Evolutionary conservation across 805 yeast species (phyloP).

Genomic region (Cyberlindnera mycetangii): DNA sequence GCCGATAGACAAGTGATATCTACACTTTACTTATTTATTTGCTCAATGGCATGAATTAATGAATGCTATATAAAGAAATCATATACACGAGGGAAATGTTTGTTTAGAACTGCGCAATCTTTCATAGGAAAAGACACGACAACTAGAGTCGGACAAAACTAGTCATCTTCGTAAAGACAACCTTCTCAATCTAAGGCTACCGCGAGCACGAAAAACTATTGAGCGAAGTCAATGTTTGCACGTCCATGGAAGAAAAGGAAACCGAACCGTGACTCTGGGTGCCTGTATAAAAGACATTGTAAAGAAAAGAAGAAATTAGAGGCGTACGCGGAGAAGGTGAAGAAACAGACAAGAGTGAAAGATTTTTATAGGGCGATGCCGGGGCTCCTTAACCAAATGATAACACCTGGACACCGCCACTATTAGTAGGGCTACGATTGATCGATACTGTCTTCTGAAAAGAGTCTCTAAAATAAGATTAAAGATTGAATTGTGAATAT

Average conservation of each 20-base stretch:
- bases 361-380: slow-evolving; percentile 9
- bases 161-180: background rate
- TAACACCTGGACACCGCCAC: slow-evolving; percentile 10
- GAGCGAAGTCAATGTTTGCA: slow-evolving; percentile 21
- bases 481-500: too few species aligned
- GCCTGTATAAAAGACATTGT: slow-evolving; percentile 48
- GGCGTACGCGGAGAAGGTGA: slow-evolving; percentile 1
- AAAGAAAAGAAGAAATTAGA: slow-evolving; percentile 11
- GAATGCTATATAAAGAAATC: too few species aligned
- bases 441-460: too few species aligned
- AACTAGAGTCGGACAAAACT: slow-evolving; percentile 51
- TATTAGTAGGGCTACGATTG: background rate
- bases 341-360: slow-evolving; percentile 1
- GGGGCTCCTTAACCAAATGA: background rate
- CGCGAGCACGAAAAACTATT: slow-evolving; percentile 83
- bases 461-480: too few species aligned
- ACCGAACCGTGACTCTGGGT: slow-evolving; percentile 64
- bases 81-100: slow-evolving; percentile 37
- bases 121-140: slow-evolving; percentile 38
- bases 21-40: too few species aligned
- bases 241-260: slow-evolving; percentile 31
- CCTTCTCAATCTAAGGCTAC: slow-evolving; percentile 65
- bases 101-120: slow-evolving; percentile 75
- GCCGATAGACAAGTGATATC: slow-evolving; percentile 5
- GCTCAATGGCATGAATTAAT: too few species aligned